Conservation (phyloP, 768 basidiomycete genomes). For the Agaricus blazei region DNA sequence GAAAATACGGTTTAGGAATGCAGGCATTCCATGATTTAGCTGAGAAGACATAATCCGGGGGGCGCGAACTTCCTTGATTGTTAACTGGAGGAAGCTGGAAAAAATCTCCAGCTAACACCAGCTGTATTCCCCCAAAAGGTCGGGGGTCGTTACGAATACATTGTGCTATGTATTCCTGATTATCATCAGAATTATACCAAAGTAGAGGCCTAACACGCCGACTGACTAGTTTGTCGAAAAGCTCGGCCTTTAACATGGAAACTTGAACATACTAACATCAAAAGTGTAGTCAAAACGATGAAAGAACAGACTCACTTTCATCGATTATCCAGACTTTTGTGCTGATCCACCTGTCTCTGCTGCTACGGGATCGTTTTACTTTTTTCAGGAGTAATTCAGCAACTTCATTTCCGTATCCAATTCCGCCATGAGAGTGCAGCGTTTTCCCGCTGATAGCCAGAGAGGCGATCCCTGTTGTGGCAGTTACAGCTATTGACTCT, state of each 20-base stretch:
- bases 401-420: constrained; percentile 52
- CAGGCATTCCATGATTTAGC: constrained; percentile 55
- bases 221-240: constrained; percentile 67
- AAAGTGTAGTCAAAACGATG: background rate
- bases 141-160: constrained; percentile 31
- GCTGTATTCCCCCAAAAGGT: constrained; percentile 74
- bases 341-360: constrained; percentile 42
- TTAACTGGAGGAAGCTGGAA: constrained; percentile 76
- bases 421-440: constrained; percentile 63
- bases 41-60: constrained; percentile 53
- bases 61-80: constrained; percentile 20
- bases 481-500: constrained; percentile 50
- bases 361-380: constrained; percentile 16
- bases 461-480: constrained; percentile 62
- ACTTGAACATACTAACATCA: constrained; percentile 28
- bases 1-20: constrained; percentile 36
- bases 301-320: constrained; percentile 44
- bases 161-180: constrained; percentile 34
- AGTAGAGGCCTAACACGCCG: background rate
- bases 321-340: constrained; percentile 62
- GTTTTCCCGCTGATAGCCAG: constrained; percentile 69
- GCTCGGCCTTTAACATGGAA: constrained; percentile 68
- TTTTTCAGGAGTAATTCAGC: constrained; percentile 34
- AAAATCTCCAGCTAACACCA: constrained; percentile 74
- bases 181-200: constrained; percentile 20